Conservation (phyloP, 2,329 filamentous ascomycete species). For the Monosporascus sp. region DNA sequence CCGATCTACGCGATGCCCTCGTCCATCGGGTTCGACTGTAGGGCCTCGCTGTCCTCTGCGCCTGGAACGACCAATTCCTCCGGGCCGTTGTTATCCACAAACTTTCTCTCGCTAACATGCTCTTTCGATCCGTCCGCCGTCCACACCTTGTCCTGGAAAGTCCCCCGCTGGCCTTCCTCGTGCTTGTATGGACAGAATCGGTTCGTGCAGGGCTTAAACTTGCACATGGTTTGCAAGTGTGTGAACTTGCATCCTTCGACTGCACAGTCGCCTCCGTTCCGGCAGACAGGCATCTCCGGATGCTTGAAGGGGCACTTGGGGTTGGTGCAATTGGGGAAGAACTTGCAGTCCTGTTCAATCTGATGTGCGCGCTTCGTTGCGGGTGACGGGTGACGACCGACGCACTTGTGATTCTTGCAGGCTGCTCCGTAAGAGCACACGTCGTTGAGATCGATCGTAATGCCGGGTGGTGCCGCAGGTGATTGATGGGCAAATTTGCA, state of each 20-base stretch:
- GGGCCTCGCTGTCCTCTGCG: constrained; percentile 28
- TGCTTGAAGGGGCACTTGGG: constrained; percentile 84
- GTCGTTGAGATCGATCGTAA: constrained; percentile 72
- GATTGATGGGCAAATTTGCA: constrained; percentile 95
- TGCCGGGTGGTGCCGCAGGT: constrained; percentile 75
- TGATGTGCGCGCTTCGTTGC: constrained; percentile 74
- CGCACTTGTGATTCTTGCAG: constrained; percentile 95
- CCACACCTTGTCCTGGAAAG: constrained; percentile 88
- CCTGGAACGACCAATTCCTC: constrained; percentile 70
- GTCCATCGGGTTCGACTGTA: constrained; percentile 32
- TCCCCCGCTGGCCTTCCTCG: constrained; percentile 80
- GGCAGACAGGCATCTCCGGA: constrained; percentile 78
- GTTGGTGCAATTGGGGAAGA: constrained; percentile 89
- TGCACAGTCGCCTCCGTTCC: constrained; percentile 85
- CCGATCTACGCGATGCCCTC: constrained; percentile 29
- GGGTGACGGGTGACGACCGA: constrained; percentile 85
- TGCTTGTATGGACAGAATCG: constrained; percentile 85
- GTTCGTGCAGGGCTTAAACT: constrained; percentile 87
- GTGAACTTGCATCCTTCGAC: constrained; percentile 82
- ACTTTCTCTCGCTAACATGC: constrained; percentile 85
- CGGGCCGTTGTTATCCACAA: constrained; percentile 63
- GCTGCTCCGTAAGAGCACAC: constrained; percentile 79
- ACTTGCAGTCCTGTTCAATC: constrained; percentile 81
- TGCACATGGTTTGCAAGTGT: constrained; percentile 79
- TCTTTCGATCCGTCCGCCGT: constrained; percentile 56